These are phyloP conservation scores for Solanum ossicruentum DNA, from an alignment of 257 asterid species.

Conservation along the genomic window DNA sequence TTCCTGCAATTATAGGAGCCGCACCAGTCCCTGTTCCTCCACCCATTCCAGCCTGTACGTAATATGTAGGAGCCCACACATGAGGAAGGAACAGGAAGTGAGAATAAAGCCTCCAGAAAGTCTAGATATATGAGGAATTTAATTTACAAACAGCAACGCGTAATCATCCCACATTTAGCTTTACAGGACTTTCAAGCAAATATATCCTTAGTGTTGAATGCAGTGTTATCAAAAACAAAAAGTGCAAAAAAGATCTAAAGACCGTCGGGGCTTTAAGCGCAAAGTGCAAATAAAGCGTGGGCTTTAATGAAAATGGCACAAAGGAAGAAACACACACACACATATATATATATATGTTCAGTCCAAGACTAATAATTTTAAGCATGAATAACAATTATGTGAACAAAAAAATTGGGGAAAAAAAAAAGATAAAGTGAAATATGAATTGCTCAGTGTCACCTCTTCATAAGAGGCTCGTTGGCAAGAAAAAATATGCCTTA, in stretches of 20 bases:
- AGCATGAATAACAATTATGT: neutral
- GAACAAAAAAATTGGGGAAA: neutral
- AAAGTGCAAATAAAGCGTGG: neutral
- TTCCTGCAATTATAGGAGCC: constrained; percentile 89
- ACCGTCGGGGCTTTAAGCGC: neutral
- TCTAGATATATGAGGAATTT: neutral
- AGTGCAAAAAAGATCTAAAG: neutral
- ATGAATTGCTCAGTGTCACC: neutral
- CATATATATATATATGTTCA: neutral
- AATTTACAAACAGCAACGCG: neutral
- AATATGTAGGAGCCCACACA: neutral
- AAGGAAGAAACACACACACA: neutral
- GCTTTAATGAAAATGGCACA: neutral
- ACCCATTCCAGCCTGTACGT: constrained; percentile 93
- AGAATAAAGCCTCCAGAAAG: neutral
- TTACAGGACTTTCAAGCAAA: neutral
- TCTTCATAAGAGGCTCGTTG: neutral
- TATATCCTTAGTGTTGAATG: neutral
- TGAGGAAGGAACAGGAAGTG: neutral
- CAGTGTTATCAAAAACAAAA: neutral
- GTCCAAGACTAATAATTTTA: no score
- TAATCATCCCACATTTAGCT: neutral
- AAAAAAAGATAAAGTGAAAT: neutral
- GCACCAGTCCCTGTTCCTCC: constrained; percentile 99
- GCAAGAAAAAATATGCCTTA: neutral